Evolutionary conservation across 176 grass and related monocot genomes (phyloP), one percentile per base, ranked within the genome.

Genomic region (Miscanthus lutarioriparius): DNA sequence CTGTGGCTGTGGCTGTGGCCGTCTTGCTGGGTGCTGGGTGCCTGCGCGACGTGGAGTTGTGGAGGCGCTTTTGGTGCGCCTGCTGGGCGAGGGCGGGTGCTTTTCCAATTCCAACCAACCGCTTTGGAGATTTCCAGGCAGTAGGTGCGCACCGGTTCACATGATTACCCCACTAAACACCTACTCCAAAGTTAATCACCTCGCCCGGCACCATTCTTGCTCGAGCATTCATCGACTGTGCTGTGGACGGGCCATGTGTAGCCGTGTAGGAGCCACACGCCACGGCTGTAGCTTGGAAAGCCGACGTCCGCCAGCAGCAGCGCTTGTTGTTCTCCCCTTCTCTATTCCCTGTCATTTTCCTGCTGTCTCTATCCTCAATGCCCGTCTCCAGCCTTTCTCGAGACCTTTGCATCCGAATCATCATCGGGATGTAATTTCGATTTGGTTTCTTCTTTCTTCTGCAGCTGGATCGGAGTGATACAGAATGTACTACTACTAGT

Each of bases 151-250:
- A 37, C 20, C 43, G 61, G 64, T 76, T 85, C 49, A 40, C 64
- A 78, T 82, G 39, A 76, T 70, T 65, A 74, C 64, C 58, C 73
- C 73, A 82, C 77, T 73, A 82, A 78, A 43, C 79, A 67, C 83
- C 78, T 39, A 67, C 73, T 67, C 75, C 53, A 33, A 66, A 56
- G 59, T 19, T 37, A 80, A 27, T 44, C 56, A 25, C 49, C 47
- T 27, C 40, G 11, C 43, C 39, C 36, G 59, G 81, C 75, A 84
- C 14, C 11, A 80, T 79, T 84, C 69, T 39, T 12, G 76, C 48
- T 79, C 70, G 68, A 16, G 47, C 47, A 49, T 17, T 17, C 47
- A 49, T 49, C 47, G 14, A 26, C 22, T 13, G 69, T 10, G 76
- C 14, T 20, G 72, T 15, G 26, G 33, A 19, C 40, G 26, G 41